Conservation (phyloP, 441 rosid genomes). For the Raphanus hybrid region DNA sequence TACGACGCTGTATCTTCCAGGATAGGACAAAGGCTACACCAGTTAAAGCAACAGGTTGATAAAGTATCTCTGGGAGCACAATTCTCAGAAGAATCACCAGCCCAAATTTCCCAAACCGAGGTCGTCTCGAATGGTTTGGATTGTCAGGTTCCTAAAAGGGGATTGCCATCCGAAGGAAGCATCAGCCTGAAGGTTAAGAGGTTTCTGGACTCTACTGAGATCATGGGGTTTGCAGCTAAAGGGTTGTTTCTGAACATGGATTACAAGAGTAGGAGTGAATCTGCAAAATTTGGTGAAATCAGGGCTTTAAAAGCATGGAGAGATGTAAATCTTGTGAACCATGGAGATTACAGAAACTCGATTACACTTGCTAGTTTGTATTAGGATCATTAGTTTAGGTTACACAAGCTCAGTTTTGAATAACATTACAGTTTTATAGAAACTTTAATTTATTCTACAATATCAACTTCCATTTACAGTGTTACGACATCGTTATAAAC, state of each 20-base stretch:
- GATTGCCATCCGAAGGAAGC: constrained; percentile 47
- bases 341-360: constrained; percentile 27
- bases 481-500: no score
- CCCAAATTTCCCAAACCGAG: neutral
- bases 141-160: constrained; percentile 34
- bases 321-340: constrained; percentile 44
- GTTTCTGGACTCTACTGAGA: constrained; percentile 61
- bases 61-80: constrained; percentile 51
- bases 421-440: neutral
- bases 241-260: constrained; percentile 51
- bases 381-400: constrained; percentile 8
- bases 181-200: constrained; percentile 55
- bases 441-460: no score
- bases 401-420: neutral
- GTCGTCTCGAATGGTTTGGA: constrained; percentile 18
- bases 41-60: constrained; percentile 69
- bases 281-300: constrained; percentile 14
- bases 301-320: constrained; percentile 73
- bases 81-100: constrained; percentile 31
- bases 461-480: no score
- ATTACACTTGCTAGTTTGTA: neutral
- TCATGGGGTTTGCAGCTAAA: constrained; percentile 82
- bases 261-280: constrained; percentile 30
- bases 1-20: constrained; percentile 91
- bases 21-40: constrained; percentile 60